Evolutionary conservation across 2,329 filamentous ascomycete species (phyloP).

Genomic region (Dactylellina cionopaga): DNA sequence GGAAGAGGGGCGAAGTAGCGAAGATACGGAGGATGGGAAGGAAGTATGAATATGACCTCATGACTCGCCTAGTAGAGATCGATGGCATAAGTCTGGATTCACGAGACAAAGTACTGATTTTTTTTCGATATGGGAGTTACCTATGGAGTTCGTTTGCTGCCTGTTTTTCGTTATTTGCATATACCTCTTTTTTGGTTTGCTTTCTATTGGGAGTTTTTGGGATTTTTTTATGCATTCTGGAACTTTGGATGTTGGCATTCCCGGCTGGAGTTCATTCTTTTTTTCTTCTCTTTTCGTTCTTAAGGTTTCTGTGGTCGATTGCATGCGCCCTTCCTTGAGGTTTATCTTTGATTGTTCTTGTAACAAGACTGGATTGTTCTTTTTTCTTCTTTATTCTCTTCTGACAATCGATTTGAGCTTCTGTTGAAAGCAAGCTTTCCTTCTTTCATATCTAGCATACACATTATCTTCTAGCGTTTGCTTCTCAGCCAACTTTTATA

Average conservation of each 20-base stretch:
- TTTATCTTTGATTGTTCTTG: neutral
- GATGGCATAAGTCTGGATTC: neutral
- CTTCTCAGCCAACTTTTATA: too few relatives aligned
- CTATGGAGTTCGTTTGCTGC: neutral
- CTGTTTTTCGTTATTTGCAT: neutral
- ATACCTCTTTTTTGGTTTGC: neutral
- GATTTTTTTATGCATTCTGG: neutral
- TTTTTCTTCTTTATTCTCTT: neutral
- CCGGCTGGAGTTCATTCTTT: neutral
- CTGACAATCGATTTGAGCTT: too few relatives aligned
- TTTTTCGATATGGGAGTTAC: constrained; percentile 1
- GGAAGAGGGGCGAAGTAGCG: constrained; percentile 30
- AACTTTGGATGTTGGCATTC: constrained; percentile 1
- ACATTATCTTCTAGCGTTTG: too few relatives aligned
- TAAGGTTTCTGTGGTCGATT: neutral
- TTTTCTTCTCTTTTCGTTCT: neutral
- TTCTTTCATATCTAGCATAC: neutral
- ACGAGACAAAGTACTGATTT: neutral
- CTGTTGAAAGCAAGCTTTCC: neutral
- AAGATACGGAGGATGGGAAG: constrained; percentile 12
- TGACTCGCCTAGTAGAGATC: neutral
- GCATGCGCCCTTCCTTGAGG: neutral
- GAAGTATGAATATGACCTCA: neutral
- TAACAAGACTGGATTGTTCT: neutral
- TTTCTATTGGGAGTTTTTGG: neutral